phyloP scores from a whole-genome alignment of 2,329 filamentous ascomycete genomes.

The Verticillium dahliae region DNA sequence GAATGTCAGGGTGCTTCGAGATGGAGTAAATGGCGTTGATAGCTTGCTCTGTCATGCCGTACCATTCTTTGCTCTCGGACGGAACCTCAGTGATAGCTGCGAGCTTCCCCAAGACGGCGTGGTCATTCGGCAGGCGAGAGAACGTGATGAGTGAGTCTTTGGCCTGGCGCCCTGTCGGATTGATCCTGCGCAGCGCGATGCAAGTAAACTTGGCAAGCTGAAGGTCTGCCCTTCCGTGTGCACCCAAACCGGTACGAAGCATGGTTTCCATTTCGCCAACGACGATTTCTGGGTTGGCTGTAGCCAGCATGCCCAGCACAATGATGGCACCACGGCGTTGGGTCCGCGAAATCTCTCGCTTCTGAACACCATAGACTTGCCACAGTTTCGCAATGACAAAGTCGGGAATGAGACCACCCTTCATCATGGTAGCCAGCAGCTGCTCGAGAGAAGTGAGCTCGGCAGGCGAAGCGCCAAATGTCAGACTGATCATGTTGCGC shows the following conservation, averaged over 20 bases:
- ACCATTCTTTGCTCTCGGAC: constrained; percentile 92
- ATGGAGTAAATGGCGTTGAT: constrained; percentile 92
- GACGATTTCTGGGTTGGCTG: constrained; percentile 87
- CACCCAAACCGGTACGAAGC: constrained; percentile 80
- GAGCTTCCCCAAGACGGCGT: constrained; percentile 75
- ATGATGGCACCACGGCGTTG: constrained; percentile 93
- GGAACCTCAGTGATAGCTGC: constrained; percentile 79
- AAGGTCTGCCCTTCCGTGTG: constrained; percentile 73
- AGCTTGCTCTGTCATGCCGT: constrained; percentile 90
- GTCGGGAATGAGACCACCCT: constrained; percentile 77
- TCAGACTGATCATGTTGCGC: constrained; percentile 97
- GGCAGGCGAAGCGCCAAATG: constrained; percentile 89
- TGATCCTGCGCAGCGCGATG: constrained; percentile 85
- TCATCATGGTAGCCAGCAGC: constrained; percentile 95
- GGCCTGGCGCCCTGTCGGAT: constrained; percentile 71
- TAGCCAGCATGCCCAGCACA: constrained; percentile 90
- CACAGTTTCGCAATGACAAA: constrained; percentile 86
- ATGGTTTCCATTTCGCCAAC: constrained; percentile 94
- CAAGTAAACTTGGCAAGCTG: constrained; percentile 93
- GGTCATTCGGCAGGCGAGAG: constrained; percentile 82
- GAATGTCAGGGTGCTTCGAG: constrained; percentile 85
- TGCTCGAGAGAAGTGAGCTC: constrained; percentile 95
- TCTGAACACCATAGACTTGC: constrained; percentile 95
- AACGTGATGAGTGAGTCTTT: constrained; percentile 65
- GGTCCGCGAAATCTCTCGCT: constrained; percentile 83